These are phyloP conservation scores for Cyclotella distinguenda DNA, from an alignment of 108 stramenopile species.

Conservation along the genomic window DNA sequence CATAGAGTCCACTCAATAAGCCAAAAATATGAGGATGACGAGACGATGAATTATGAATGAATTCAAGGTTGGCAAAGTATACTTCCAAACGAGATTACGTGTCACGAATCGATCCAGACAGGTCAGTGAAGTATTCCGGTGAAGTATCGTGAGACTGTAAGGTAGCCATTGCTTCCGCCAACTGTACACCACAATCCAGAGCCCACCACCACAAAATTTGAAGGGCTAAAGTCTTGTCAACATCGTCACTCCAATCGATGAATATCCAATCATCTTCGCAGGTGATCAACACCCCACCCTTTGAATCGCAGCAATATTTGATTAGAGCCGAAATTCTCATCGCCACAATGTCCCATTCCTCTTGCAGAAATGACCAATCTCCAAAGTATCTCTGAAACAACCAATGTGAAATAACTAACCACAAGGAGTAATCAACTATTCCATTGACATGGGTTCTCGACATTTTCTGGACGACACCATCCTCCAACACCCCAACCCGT, in stretches of 20 bases:
- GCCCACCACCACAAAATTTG: conserved; percentile 52
- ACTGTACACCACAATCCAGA: conserved; percentile 17
- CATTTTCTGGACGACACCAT: not conserved
- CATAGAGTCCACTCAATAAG: conserved; percentile 36
- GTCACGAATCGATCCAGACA: conserved; percentile 1
- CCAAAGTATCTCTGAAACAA: conserved; percentile 44
- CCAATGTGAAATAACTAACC: conserved; percentile 42
- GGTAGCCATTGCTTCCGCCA: conserved; percentile 17
- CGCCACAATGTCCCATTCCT: conserved; percentile 33
- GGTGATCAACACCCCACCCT: conserved; percentile 20
- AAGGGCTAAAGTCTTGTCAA: conserved; percentile 23
- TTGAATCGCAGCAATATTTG: conserved; percentile 16
- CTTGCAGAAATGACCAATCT: conserved; percentile 27
- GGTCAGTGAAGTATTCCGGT: not conserved
- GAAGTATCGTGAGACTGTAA: not conserved
- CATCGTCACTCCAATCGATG: conserved; percentile 43
- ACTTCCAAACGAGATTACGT: conserved; percentile 21
- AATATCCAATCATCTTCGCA: conserved; percentile 38
- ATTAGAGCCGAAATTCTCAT: conserved; percentile 18
- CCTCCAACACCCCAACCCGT: not conserved
- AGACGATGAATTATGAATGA: conserved; percentile 19
- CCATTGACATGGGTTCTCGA: conserved; percentile 41
- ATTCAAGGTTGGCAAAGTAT: conserved; percentile 10
- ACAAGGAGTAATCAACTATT: conserved; percentile 45
- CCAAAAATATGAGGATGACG: conserved; percentile 35